phyloP scores from a whole-genome alignment of 176 grass and related monocot species.

The Otatea glauca region DNA sequence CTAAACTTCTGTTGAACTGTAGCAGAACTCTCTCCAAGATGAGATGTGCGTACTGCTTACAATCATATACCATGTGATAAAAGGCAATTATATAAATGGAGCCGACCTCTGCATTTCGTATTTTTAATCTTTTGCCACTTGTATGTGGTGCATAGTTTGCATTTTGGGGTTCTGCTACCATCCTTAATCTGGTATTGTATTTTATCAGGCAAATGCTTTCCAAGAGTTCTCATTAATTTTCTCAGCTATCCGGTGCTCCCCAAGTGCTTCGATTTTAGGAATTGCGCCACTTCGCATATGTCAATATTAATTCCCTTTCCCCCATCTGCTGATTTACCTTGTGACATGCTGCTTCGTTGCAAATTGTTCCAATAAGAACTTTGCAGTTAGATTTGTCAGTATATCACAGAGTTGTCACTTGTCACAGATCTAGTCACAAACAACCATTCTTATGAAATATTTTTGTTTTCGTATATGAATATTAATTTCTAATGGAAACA shows the following conservation, averaged over 20 bases:
- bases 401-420: not conserved
- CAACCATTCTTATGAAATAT: not conserved
- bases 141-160: not conserved
- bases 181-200: not conserved
- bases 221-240: not conserved
- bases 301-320: not conserved
- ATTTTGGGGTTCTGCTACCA: not conserved
- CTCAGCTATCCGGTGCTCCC: not conserved
- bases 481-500: constrained; percentile 31
- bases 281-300: not conserved
- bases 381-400: not conserved
- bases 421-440: not conserved
- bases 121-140: not conserved
- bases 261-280: not conserved
- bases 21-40: not conserved
- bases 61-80: constrained; percentile 2
- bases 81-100: not conserved
- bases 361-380: constrained; percentile 6
- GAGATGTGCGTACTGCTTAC: not conserved
- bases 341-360: not conserved
- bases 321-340: constrained; percentile 11
- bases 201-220: not conserved
- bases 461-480: not conserved
- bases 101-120: not conserved
- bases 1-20: not conserved